Base-by-base conservation (phyloP, 1,284 basidiomycete species). In the Rhodotorula sp. region DNA sequence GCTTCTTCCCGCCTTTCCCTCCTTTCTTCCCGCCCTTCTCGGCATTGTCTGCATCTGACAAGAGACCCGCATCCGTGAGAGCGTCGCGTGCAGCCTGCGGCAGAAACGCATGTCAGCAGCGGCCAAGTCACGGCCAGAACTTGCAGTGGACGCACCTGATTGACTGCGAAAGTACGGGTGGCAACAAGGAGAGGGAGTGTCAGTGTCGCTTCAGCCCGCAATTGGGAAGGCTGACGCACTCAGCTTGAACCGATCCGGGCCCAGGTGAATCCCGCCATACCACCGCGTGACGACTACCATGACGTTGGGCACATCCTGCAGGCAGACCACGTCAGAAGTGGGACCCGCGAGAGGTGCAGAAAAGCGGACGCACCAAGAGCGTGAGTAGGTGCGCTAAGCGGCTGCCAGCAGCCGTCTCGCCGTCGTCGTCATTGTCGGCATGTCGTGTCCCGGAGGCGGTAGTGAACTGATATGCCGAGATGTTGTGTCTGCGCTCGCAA, bases 351-450 rank as follows among this genome's bases (percentile, higher is more conserved):
- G 25, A 55, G 41, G 52, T 10, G 4, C 27, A 27, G 41, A 16
- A 58, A 44, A 34, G 4, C 7, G 10, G 27, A 79, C 88, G 61
- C 70, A 91, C 93, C 64, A 97, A 81, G 55, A 96, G 93, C 72
- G 94, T 92, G 10, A 97, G 82, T 2, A 97, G 85, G 81, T 96
- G 93, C 1, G 91, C 91, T 41, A 97, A 82, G 5, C 93, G 87
- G 46, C 89, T 88, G 10, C 94, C 93, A 12, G 94, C 94, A 1
- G 92, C 92, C 0, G 90, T 89, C 82, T 97, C 94, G 2, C 93
- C 92, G 73, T 97, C 91, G 73, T 97, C 94, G 73, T 95, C 92
- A 72, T 95, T 94, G 80, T 97, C 93, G 8, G 67, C 66, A 25
- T 68, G 66, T 12, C 52, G 53, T 10, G 68, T 67, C 2, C 74